Evolutionary conservation across 2,329 filamentous ascomycete species (phyloP).

Genomic region (Cladosporium halotolerans): DNA sequence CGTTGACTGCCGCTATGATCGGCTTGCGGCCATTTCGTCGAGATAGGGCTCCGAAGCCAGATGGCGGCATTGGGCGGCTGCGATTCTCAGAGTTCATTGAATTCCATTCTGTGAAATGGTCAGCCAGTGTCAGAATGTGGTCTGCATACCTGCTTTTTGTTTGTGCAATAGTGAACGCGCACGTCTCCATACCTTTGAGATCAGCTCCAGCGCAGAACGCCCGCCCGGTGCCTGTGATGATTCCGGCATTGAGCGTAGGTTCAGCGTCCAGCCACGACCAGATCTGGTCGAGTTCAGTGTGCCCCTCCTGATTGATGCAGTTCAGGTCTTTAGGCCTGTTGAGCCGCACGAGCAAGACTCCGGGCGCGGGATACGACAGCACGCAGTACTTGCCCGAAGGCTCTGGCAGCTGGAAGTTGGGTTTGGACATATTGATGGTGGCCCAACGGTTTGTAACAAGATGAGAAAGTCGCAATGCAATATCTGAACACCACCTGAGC

Average conservation of each 20-base stretch:
- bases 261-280: constrained; percentile 31
- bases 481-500: no score
- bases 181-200: constrained; percentile 26
- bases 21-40: constrained; percentile 66
- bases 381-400: constrained; percentile 22
- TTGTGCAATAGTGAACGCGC: background rate
- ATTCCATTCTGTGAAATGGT: constrained; percentile 25
- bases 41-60: constrained; percentile 61
- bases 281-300: constrained; percentile 27
- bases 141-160: background rate
- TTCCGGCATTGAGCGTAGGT: constrained; percentile 26
- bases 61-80: constrained; percentile 25
- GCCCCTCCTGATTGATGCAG: constrained; percentile 29
- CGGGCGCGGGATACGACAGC: constrained; percentile 28
- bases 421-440: constrained; percentile 9
- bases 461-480: no score
- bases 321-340: constrained; percentile 32
- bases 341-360: constrained; percentile 29
- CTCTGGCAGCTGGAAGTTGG: constrained; percentile 18
- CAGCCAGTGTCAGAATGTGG: background rate
- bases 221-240: constrained; percentile 31
- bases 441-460: no score
- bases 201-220: constrained; percentile 34
- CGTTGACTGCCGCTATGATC: constrained; percentile 70
- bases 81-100: constrained; percentile 21